These are phyloP conservation scores for Apiospora aurea DNA, from an alignment of 2,329 filamentous ascomycete species.

Conservation along the genomic window DNA sequence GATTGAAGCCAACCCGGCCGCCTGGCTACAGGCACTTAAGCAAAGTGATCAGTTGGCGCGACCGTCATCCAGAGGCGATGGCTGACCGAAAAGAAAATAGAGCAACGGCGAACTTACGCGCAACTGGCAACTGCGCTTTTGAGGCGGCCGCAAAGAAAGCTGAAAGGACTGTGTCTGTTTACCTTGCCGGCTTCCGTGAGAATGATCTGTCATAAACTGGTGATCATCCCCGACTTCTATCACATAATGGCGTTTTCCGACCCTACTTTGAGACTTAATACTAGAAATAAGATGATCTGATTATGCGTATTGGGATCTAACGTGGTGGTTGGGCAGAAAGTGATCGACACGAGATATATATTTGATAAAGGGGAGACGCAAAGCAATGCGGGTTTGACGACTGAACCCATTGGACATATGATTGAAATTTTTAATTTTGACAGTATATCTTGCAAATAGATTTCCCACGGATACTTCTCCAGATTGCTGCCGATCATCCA, in stretches of 20 bases:
- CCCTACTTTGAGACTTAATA: neutral
- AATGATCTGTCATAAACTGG: slow-evolving; percentile 3
- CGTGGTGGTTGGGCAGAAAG: neutral
- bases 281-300: neutral
- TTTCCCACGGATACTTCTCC: neutral
- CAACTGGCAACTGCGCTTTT: neutral
- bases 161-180: too few relatives aligned
- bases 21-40: neutral
- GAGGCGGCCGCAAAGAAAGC: neutral
- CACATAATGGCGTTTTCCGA: neutral
- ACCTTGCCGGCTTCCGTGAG: neutral
- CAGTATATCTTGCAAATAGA: neutral
- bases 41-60: neutral
- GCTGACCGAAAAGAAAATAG: neutral
- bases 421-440: too few relatives aligned
- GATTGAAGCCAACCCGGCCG: neutral
- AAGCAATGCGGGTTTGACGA: neutral
- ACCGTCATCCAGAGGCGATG: neutral
- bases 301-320: neutral
- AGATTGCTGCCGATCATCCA: neutral
- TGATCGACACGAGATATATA: neutral
- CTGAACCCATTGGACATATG: neutral
- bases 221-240: neutral
- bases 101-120: neutral
- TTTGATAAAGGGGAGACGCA: neutral